Evolutionary conservation across 371 early-diverging fungal genomes (phyloP), one percentile per base, ranked within the genome.

Genomic region (Mortierella sp.): DNA sequence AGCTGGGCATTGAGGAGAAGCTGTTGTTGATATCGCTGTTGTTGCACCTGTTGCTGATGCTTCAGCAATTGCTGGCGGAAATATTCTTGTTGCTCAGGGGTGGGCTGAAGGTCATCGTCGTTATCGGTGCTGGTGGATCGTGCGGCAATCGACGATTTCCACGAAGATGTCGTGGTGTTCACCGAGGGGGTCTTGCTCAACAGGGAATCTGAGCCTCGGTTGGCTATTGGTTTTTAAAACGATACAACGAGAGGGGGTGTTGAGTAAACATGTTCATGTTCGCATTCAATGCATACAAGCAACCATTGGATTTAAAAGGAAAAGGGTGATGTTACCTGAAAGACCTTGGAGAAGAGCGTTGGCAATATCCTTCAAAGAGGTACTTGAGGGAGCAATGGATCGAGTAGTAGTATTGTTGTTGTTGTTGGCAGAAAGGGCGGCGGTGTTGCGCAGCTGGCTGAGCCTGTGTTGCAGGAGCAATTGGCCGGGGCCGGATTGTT

Each of bases 1-100:
- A 61, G 37, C 43, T 77, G 77, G 16, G 74, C 71, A 24, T 74
- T 74, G 29, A 73, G 19, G 14, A 74, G 50, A 8, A 73, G 66
- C 37, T 72, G 74, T n/a, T 73, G 74, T 58, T 82, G 83, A 24
- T 63, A 66, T 37, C 74, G 71, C 52, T 74, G 83, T 31, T 82
- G 83, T 22, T 77, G 77, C 43, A 74, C 70, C 48, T 82, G 83
- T 24, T 77, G 77, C 19, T 82, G 83, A 16, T 82, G 83, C 67
- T 82, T 74, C 34, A 76, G 77, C 65, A 80, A 24, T 24, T 80
- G 81, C 13, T 73, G 68, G 14, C 81, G 81, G 58, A 80, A 80
- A 63, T 80, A 76, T 26, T 80, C 81, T 64, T 80, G 81, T 50
- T 80, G 81, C 31, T 76, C 81, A 19, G 77, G 77, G 1, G 81